A percentile compares a stretch with the other conserved stretches of the same genome.
These are phyloP conservation scores for Cercospora citrullina DNA, from an alignment of 2,329 filamentous ascomycete species.

Conservation along the genomic window DNA sequence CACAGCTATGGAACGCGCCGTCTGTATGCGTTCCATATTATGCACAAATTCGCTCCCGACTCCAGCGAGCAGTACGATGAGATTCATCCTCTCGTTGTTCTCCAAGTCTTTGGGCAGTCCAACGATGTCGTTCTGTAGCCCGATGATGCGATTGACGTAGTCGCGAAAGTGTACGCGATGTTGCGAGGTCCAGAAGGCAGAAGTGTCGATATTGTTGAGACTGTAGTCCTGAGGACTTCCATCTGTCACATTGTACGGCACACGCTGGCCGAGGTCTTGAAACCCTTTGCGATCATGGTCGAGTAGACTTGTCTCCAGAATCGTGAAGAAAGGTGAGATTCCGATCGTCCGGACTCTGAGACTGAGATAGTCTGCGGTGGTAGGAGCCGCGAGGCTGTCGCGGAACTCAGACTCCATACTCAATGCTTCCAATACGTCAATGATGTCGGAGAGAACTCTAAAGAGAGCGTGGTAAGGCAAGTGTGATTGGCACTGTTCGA, in stretches of 20 bases:
- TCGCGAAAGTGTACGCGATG: not conserved
- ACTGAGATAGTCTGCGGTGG: not conserved
- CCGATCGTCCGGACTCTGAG: not conserved
- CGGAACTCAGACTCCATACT: not conserved
- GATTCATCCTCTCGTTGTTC: not conserved
- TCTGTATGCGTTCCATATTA: not conserved
- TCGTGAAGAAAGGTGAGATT: not conserved
- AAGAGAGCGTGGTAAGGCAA: not conserved
- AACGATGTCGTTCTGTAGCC: not conserved
- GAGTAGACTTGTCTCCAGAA: not conserved
- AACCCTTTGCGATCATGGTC: not conserved
- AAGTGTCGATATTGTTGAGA: not conserved
- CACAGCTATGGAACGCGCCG: not conserved
- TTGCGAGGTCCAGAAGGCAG: not conserved
- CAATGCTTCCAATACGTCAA: not conserved
- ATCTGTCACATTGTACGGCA: not conserved
- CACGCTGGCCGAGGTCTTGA: no score
- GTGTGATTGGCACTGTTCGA: not conserved
- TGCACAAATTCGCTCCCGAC: not conserved
- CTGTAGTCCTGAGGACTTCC: not conserved
- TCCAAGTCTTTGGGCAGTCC: not conserved
- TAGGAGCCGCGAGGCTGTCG: not conserved
- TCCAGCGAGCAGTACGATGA: not conserved
- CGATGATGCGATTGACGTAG: not conserved
- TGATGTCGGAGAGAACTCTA: not conserved